A percentile compares a stretch with the other conserved stretches of the same genome.
Evolutionary conservation across 331 rosid genomes (phyloP).

Genomic region (Saraca asoca): DNA sequence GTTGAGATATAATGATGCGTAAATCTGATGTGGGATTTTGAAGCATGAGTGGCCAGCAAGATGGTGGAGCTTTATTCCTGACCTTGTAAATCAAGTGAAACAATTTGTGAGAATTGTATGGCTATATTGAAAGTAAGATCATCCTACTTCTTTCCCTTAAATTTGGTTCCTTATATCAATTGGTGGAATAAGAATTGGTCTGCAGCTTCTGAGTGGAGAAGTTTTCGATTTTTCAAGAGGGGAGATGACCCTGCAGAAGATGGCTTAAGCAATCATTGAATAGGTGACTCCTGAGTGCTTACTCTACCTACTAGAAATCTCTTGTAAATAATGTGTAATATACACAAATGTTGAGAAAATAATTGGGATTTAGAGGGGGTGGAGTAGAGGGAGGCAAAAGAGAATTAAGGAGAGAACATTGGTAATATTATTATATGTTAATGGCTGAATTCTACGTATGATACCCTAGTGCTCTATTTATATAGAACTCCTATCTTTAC

Average conservation of each 20-base stretch:
- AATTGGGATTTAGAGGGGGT: too few relatives aligned
- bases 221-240: slow-evolving; percentile 99
- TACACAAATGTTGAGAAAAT: too few relatives aligned
- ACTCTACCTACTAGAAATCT: background rate
- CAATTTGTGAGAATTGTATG: slow-evolving; percentile 99
- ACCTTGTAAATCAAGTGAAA: slow-evolving; percentile 98
- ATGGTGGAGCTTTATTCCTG: slow-evolving; percentile 95
- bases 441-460: too few relatives aligned
- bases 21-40: slow-evolving; percentile 53
- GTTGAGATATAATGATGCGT: background rate
- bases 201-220: slow-evolving; percentile 95
- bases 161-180: slow-evolving; percentile 12
- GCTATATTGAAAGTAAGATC: slow-evolving; percentile 84
- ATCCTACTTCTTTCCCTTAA: slow-evolving; percentile 2
- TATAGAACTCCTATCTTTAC: too few relatives aligned
- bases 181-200: slow-evolving; percentile 37
- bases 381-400: too few relatives aligned
- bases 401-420: too few relatives aligned
- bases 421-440: too few relatives aligned
- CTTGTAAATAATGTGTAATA: too few relatives aligned
- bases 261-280: slow-evolving; percentile 90
- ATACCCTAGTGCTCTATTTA: too few relatives aligned
- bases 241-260: slow-evolving; percentile 97
- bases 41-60: slow-evolving; percentile 99
- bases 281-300: slow-evolving; percentile 53